Base-by-base conservation (phyloP, 345 rosid species). In the Gossypium mustelinum region DNA sequence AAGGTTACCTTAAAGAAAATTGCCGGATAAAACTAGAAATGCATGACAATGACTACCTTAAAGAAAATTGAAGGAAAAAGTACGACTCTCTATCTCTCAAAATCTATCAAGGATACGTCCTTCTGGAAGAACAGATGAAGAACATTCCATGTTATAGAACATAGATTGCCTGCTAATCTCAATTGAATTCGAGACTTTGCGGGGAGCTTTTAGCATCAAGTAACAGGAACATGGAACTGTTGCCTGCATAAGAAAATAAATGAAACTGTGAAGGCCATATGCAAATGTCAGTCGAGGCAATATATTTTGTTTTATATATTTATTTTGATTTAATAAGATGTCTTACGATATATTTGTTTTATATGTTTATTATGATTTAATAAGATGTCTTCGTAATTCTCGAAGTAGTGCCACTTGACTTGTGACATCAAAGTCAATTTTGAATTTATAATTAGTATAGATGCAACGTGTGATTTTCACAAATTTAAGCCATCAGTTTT, bases 61-160 rank as follows among this genome's bases (percentile, higher is more conserved):
- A 9, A 73, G 66, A 60, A 11, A 50, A 52, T 27, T 41, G 17
- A 70, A 52, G 3, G 11, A 16, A 43, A 62, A 25, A 60, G 3
- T 18, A 56, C 50, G 44, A 43, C 20, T 25, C 20, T 55, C 10
- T 2, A 20, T 52, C 57, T 67, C 27, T 51, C 34, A 61, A 60
- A 34, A 73, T 24, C 60, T n/a, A 34, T 20, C 5, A 63, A 87
- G 94, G 97, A 90, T 94, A 94, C 97, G 90, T 1, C 79, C 80
- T 59, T 60, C 48, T 9, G 96, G 94, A 73, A 92, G 85, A 79
- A 86, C 86, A 16, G 84, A 72, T 12, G 78, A 75, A 78, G 80
- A 79, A 44, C 50, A 47, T 52, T 84, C 87, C 43, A 77, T 59
- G 82, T 78, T 84, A 75, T 85, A 80, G 50, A 89, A 85, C 68